Evolutionary conservation across 805 yeast species (phyloP).

Genomic region (Lipomyces yamanashiensis): DNA sequence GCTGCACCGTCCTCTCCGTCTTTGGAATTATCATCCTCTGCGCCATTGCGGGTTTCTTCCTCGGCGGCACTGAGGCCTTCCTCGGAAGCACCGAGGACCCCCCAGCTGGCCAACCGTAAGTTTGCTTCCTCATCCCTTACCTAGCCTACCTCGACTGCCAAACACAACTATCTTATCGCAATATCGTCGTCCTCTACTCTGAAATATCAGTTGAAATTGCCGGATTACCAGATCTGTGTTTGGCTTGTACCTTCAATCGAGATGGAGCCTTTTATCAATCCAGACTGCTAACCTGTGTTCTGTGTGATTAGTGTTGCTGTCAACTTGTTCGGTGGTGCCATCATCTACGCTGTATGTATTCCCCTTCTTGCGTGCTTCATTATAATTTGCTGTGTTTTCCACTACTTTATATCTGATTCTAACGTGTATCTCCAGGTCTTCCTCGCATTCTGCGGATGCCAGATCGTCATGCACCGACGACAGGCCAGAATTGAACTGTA

Average conservation of each 20-base stretch:
- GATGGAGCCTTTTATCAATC: neutral
- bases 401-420: neutral
- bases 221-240: neutral
- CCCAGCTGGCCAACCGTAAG: slow-evolving; percentile 81
- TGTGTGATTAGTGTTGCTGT: slow-evolving; percentile 65
- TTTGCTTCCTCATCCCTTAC: slow-evolving; percentile 23
- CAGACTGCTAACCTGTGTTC: neutral
- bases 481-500: slow-evolving; percentile 38
- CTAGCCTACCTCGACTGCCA: neutral
- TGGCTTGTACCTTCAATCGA: neutral
- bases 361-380: neutral
- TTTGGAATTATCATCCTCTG: slow-evolving; percentile 89
- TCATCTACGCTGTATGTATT: slow-evolving; percentile 60
- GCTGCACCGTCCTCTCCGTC: slow-evolving; percentile 89
- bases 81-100: slow-evolving; percentile 92
- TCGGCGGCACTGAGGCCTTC: slow-evolving; percentile 83
- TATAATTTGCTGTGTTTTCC: neutral
- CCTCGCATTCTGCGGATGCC: slow-evolving; percentile 89
- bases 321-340: slow-evolving; percentile 87
- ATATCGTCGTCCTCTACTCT: neutral
- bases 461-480: slow-evolving; percentile 53
- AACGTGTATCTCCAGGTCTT: slow-evolving; percentile 48
- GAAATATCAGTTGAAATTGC: neutral
- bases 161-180: no score
- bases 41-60: slow-evolving; percentile 81